A percentile compares a stretch with the other conserved stretches of the same genome.
phyloP scores from a whole-genome alignment of 2,329 filamentous ascomycete genomes.

The Cladophialophora psammophila region DNA sequence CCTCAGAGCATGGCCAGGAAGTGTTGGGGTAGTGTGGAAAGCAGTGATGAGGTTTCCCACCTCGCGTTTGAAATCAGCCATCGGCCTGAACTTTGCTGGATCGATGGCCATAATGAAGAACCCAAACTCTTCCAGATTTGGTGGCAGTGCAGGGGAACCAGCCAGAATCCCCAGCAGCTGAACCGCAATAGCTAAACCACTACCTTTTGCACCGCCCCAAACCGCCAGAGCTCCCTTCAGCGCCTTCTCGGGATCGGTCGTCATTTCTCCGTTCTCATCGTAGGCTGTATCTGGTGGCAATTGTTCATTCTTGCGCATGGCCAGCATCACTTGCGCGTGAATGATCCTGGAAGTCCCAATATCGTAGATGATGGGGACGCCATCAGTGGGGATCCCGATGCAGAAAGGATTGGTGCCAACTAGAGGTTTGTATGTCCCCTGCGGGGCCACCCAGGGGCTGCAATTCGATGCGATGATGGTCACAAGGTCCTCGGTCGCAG shows the following conservation, averaged over 20 bases:
- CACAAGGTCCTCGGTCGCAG: constrained; percentile 25
- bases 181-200: constrained; percentile 30
- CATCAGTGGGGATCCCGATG: constrained; percentile 29
- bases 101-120: constrained; percentile 31
- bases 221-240: constrained; percentile 27
- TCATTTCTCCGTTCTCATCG: constrained; percentile 28
- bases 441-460: constrained; percentile 29
- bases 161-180: constrained; percentile 30
- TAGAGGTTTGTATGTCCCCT: constrained; percentile 28
- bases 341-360: constrained; percentile 33
- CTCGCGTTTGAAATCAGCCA: constrained; percentile 32
- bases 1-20: constrained; percentile 21
- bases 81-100: constrained; percentile 27
- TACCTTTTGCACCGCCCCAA: constrained; percentile 31
- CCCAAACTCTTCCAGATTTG: constrained; percentile 27
- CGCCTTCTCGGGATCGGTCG: constrained; percentile 25
- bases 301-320: constrained; percentile 19
- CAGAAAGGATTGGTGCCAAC: constrained; percentile 33
- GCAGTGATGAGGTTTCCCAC: constrained; percentile 26
- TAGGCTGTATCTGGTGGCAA: constrained; percentile 28
- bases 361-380: constrained; percentile 30
- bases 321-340: constrained; percentile 28
- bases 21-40: constrained; percentile 22
- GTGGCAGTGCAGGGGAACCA: constrained; percentile 28
- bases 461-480: constrained; percentile 30